Evolutionary conservation across 2,329 filamentous ascomycete species (phyloP), one percentile per base, ranked within the genome.

Genomic region (Aspergillus ustus): DNA sequence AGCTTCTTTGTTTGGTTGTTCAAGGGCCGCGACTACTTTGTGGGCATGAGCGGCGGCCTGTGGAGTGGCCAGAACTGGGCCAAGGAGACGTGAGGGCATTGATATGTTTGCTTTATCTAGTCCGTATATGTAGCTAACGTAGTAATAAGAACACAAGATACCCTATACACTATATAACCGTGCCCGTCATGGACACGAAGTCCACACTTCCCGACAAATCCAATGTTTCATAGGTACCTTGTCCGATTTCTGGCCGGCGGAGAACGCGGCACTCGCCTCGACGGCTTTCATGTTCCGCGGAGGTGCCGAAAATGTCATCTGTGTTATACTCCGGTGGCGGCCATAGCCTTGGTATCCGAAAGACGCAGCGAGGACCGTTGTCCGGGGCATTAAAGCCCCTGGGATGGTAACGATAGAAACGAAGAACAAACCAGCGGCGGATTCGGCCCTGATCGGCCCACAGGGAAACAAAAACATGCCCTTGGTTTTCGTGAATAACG

Each of bases 61-160:
- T 85, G 83, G 83, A 83, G 71, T 70, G 83, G 83, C 17, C 80
- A 80, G 59, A 80, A 83, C 52, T 85, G 82, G 81, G 73, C 70
- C 8, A 84, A 83, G 67, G 78, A 63, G 62, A 37, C 49, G 1
- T 81, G 81, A 68, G 25, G 25, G 2, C 25, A 25, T 25, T 25
- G 25, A 25, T 25, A 25, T 25, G 25, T 25, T 52, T 13, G 22
- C 29, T 13, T 34, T 22, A 25, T 22, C 34, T 28, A 25, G 11
- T 45, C 20, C 11, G 4, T 25, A 25, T 5, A 40, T 40, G 2
- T 40, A 40, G 34, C 4, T 13, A 40, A 40, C 34, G 6, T 40
- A 40, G 5, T 40, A 40, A 40, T 40, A 40, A 11, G 15, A 11
- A 40, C 6, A 17, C 15, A 15, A 40, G 34, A 40, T 40, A 40